These are phyloP conservation scores for Agaricus bisporus DNA, from an alignment of 768 basidiomycete genomes.

Conservation along the genomic window DNA sequence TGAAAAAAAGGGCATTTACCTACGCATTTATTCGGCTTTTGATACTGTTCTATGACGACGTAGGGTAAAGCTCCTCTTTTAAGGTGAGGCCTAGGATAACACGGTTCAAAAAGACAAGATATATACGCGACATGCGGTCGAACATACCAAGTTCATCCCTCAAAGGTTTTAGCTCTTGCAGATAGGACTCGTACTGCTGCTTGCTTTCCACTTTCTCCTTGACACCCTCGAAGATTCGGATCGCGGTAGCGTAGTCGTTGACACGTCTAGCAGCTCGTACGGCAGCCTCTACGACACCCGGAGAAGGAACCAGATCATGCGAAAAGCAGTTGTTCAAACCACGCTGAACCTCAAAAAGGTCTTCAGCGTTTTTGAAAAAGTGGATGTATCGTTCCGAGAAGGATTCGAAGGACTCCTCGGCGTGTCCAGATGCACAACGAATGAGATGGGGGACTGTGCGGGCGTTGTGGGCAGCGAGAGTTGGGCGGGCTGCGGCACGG, in stretches of 20 bases:
- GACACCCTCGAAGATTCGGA: conserved; percentile 92
- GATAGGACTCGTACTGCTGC: conserved; percentile 88
- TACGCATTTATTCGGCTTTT: not conserved
- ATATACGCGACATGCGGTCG: not conserved
- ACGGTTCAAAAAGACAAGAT: not conserved
- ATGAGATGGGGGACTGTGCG: conserved; percentile 36
- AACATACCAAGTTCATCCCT: conserved; percentile 85
- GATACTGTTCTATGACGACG: conserved; percentile 14
- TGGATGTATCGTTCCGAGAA: conserved; percentile 91
- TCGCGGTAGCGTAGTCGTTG: conserved; percentile 96
- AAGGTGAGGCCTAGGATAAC: conserved; percentile 28
- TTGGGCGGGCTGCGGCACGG: conserved; percentile 51
- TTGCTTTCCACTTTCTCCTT: conserved; percentile 98
- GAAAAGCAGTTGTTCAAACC: conserved; percentile 99
- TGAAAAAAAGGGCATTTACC: not conserved
- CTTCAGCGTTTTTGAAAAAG: conserved; percentile 91
- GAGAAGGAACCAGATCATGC: conserved; percentile 90
- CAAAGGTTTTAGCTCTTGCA: conserved; percentile 83
- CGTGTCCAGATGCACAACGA: conserved; percentile 54
- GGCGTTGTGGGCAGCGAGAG: conserved; percentile 28
- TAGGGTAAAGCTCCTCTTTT: conserved; percentile 41
- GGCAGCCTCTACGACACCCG: conserved; percentile 81
- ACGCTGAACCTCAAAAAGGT: conserved; percentile 98
- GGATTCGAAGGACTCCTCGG: conserved; percentile 88
- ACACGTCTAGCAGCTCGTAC: conserved; percentile 84